phyloP scores from a whole-genome alignment of 495 filamentous ascomycete genomes.

The Cladorrhinum samala region DNA sequence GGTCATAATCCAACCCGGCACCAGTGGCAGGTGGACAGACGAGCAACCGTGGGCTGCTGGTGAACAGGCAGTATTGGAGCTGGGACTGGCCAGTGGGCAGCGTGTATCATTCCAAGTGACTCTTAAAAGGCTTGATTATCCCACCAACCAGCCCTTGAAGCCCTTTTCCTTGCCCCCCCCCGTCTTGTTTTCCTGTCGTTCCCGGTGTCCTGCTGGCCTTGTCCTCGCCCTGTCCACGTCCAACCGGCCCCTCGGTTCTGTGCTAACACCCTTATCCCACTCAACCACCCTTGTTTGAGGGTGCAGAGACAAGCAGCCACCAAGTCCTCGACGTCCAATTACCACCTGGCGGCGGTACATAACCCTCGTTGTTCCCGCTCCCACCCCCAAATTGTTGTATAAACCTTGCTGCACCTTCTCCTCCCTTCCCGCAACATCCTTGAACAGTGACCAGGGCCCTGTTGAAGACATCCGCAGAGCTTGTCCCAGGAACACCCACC shows the following conservation, averaged over 20 bases:
- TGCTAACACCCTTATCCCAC: slow-evolving; percentile 11
- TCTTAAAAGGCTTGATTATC: slow-evolving; percentile 20
- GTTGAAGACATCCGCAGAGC: slow-evolving; percentile 13
- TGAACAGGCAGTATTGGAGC: too few species aligned
- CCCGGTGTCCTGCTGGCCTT: not conserved
- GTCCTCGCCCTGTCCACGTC: slow-evolving; percentile 21
- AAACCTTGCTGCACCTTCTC: slow-evolving; percentile 22
- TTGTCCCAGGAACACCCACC: slow-evolving; percentile 14
- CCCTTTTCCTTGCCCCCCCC: not conserved
- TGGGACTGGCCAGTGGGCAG: too few species aligned
- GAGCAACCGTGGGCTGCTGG: too few species aligned
- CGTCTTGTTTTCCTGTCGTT: slow-evolving; percentile 4
- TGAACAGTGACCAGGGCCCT: slow-evolving; percentile 22
- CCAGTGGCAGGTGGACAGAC: not conserved
- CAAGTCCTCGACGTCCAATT: slow-evolving; percentile 21
- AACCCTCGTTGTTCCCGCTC: slow-evolving; percentile 19
- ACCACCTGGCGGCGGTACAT: slow-evolving; percentile 11
- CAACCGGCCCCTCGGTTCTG: slow-evolving; percentile 25
- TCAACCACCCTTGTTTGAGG: slow-evolving; percentile 20
- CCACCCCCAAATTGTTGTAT: slow-evolving; percentile 9
- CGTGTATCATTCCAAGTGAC: slow-evolving; percentile 13
- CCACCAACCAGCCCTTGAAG: slow-evolving; percentile 12
- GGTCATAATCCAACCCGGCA: slow-evolving; percentile 3
- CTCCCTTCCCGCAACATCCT: slow-evolving; percentile 22
- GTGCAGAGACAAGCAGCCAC: slow-evolving; percentile 25